Percentiles rank a stretch among this genome's conserved stretches.
phyloP scores from a whole-genome alignment of 2,329 filamentous ascomycete species.

The Xylaria sp. region DNA sequence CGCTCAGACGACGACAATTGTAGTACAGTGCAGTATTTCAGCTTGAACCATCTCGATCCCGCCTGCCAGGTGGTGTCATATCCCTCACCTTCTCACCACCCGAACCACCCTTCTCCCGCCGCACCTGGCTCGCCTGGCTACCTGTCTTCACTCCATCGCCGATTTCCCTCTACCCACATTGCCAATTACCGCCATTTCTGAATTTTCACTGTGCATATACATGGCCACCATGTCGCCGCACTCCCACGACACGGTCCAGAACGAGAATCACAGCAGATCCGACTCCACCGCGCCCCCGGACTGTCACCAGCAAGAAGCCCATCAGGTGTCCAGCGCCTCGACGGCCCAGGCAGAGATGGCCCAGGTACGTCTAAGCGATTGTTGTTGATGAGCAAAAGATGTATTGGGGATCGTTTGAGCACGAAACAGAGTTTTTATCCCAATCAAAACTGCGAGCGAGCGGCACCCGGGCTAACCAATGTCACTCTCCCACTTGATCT shows the following conservation, averaged over 20 bases:
- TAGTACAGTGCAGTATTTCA: neutral
- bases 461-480: conserved; percentile 41
- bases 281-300: conserved; percentile 29
- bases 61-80: neutral
- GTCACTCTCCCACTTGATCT: conserved; percentile 37
- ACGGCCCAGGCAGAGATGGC: conserved; percentile 42
- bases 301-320: conserved; percentile 16
- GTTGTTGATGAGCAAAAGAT: too few species aligned
- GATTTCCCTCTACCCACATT: neutral
- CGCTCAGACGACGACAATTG: neutral
- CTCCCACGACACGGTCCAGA: conserved; percentile 22
- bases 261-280: conserved; percentile 27
- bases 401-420: neutral
- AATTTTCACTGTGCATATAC: conserved; percentile 14
- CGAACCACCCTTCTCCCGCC: too few species aligned
- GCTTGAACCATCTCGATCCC: conserved; percentile 28
- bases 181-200: neutral
- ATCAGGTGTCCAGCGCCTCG: conserved; percentile 33
- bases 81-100: too few species aligned
- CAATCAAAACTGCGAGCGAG: conserved; percentile 1
- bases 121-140: conserved; percentile 1
- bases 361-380: conserved; percentile 38
- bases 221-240: conserved; percentile 40
- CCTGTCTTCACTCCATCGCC: neutral
- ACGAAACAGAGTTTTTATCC: neutral